A percentile compares a stretch with the other conserved stretches of the same genome.
Evolutionary conservation across 768 basidiomycete genomes (phyloP).

Genomic region (Mycena vitilis): DNA sequence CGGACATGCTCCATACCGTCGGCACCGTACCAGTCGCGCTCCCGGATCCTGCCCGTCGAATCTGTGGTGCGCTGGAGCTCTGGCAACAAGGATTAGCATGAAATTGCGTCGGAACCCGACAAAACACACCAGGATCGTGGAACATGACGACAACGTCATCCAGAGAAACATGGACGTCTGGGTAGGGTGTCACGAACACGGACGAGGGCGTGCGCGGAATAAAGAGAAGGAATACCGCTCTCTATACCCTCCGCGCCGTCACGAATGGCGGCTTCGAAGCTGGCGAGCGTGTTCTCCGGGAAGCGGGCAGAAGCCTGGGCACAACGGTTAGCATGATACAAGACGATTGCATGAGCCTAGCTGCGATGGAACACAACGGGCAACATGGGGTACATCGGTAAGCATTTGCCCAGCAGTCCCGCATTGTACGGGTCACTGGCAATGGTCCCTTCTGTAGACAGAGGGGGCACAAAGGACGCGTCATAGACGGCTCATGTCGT

Average conservation of each 20-base stretch:
- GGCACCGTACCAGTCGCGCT: slow-evolving; percentile 77
- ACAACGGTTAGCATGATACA: slow-evolving; percentile 17
- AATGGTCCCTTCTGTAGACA: too few relatives aligned
- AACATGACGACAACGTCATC: slow-evolving; percentile 95
- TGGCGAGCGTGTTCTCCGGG: slow-evolving; percentile 95
- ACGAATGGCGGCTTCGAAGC: slow-evolving; percentile 93
- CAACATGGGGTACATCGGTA: too few relatives aligned
- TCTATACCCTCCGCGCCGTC: slow-evolving; percentile 98
- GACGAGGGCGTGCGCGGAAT: slow-evolving; percentile 47
- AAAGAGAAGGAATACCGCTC: slow-evolving; percentile 80
- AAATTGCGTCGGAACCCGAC: background rate
- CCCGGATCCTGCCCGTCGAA: slow-evolving; percentile 77
- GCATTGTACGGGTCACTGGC: too few relatives aligned
- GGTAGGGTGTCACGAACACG: slow-evolving; percentile 59
- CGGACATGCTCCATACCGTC: slow-evolving; percentile 82
- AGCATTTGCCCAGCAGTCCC: too few relatives aligned
- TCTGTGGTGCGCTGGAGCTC: slow-evolving; percentile 87
- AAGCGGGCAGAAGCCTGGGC: slow-evolving; percentile 83
- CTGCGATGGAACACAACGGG: too few relatives aligned
- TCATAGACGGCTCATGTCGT: too few relatives aligned
- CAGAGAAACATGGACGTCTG: slow-evolving; percentile 95
- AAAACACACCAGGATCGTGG: slow-evolving; percentile 83
- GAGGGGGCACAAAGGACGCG: too few relatives aligned
- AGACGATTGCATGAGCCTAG: background rate
- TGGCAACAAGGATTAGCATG: slow-evolving; percentile 40